phyloP scores from a whole-genome alignment of 2,329 filamentous ascomycete genomes.

The Alternaria sp. region DNA sequence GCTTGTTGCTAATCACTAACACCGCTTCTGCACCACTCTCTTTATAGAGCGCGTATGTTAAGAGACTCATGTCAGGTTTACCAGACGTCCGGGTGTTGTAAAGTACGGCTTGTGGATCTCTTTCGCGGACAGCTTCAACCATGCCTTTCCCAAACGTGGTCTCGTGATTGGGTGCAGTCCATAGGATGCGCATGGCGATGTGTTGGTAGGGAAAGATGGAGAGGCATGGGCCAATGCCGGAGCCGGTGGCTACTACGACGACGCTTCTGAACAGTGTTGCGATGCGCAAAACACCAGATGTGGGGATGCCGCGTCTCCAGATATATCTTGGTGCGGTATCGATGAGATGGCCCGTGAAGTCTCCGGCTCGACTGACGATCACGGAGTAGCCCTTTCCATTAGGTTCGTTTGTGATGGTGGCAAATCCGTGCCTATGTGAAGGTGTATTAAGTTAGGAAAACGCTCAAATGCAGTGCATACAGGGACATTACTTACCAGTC shows the following conservation, averaged over 20 bases:
- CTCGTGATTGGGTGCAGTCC: conserved; percentile 72
- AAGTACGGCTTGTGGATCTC: conserved; percentile 72
- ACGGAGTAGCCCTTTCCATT: conserved; percentile 44
- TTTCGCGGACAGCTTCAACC: conserved; percentile 65
- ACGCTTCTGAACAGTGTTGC: conserved; percentile 48
- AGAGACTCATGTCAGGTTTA: conserved; percentile 69
- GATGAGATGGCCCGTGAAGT: conserved; percentile 50
- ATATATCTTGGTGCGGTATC: conserved; percentile 44
- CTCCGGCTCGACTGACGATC: conserved; percentile 51
- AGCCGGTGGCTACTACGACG: conserved; percentile 51
- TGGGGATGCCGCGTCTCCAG: conserved; percentile 50
- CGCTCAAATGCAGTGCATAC: too few relatives aligned
- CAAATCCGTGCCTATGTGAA: conserved; percentile 46
- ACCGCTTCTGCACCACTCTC: conserved; percentile 70
- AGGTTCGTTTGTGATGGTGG: conserved; percentile 48
- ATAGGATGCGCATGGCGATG: conserved; percentile 70
- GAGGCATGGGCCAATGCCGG: conserved; percentile 55
- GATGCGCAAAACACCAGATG: conserved; percentile 49
- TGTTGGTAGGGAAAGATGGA: conserved; percentile 60
- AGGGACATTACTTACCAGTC: conserved; percentile 26
- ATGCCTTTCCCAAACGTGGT: conserved; percentile 71
- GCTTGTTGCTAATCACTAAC: conserved; percentile 76
- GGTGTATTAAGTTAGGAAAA: too few relatives aligned
- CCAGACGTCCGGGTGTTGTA: conserved; percentile 71
- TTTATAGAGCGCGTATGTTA: conserved; percentile 63